These are phyloP conservation scores for Lentinus brumalis DNA, from an alignment of 768 basidiomycete species.

Conservation along the genomic window DNA sequence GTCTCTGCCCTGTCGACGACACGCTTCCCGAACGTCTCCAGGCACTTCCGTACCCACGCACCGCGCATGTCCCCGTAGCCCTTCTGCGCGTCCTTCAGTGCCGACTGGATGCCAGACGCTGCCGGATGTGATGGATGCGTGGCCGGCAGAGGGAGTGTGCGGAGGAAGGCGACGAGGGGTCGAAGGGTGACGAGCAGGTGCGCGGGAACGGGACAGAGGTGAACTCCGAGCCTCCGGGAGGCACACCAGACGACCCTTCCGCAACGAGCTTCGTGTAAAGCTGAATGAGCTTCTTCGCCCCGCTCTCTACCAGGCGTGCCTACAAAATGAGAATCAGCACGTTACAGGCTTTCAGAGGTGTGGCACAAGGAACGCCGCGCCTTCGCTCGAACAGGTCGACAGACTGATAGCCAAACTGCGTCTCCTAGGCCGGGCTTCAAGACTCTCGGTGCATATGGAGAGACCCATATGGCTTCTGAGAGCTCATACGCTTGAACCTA, in stretches of 20 bases:
- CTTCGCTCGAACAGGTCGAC: too few species aligned
- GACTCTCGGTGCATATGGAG: too few species aligned
- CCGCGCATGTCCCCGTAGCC: constrained; percentile 90
- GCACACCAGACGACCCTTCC: constrained; percentile 78
- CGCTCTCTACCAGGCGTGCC: constrained; percentile 81
- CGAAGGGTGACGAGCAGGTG: constrained; percentile 53
- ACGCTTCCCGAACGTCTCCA: constrained; percentile 71
- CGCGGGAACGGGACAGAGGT: constrained; percentile 54
- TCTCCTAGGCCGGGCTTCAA: too few species aligned
- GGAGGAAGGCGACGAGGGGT: constrained; percentile 69
- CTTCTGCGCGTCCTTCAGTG: constrained; percentile 74
- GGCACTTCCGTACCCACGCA: constrained; percentile 71
- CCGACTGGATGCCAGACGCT: constrained; percentile 59
- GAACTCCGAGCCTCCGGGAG: constrained; percentile 61
- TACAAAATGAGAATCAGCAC: too few species aligned
- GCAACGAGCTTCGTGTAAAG: constrained; percentile 88
- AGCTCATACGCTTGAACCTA: too few species aligned
- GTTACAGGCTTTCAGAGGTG: background rate
- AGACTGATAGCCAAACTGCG: too few species aligned
- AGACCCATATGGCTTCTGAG: too few species aligned
- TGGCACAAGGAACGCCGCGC: too few species aligned
- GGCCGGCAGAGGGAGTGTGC: constrained; percentile 71
- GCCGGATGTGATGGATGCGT: constrained; percentile 87
- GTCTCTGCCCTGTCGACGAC: constrained; percentile 72
- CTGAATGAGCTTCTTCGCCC: constrained; percentile 79